Evolutionary conservation across 176 grass and related monocot genomes (phyloP).

Genomic region (Triticum timopheevii): DNA sequence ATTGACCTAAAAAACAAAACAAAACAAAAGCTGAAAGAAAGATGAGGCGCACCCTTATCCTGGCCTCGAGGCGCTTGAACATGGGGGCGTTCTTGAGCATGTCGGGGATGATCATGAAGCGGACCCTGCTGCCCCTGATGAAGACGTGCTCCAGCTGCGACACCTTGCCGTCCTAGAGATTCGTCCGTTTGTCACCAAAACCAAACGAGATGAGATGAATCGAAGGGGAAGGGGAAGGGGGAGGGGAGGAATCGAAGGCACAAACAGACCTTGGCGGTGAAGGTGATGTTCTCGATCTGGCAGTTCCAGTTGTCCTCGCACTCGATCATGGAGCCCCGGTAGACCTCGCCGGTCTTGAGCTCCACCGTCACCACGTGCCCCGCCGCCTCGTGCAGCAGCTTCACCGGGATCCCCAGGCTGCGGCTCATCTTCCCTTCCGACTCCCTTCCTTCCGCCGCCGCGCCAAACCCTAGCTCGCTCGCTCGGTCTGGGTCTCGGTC

Average conservation of each 20-base stretch:
- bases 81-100: conserved; percentile 81
- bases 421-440: conserved; percentile 55
- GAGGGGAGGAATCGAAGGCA: too few relatives aligned
- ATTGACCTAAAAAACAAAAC: neutral
- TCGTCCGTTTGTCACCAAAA: too few relatives aligned
- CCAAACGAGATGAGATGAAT: too few relatives aligned
- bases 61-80: conserved; percentile 65
- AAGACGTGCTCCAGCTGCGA: conserved; percentile 68
- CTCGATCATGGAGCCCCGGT: conserved; percentile 60
- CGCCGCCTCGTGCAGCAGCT: conserved; percentile 91
- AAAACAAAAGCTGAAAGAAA: neutral
- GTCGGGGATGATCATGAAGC: conserved; percentile 77
- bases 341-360: conserved; percentile 80
- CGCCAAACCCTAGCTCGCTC: conserved; percentile 25
- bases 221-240: too few relatives aligned
- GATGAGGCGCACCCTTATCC: conserved; percentile 21
- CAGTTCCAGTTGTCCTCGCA: conserved; percentile 95
- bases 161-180: conserved; percentile 54
- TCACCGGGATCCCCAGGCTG: conserved; percentile 86
- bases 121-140: conserved; percentile 64
- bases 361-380: conserved; percentile 95
- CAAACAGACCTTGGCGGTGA: conserved; percentile 39
- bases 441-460: neutral
- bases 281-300: conserved; percentile 73
- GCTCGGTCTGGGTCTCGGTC: neutral